Conservation (phyloP, 2,329 filamentous ascomycete species). For the Zasmidium cellare region DNA sequence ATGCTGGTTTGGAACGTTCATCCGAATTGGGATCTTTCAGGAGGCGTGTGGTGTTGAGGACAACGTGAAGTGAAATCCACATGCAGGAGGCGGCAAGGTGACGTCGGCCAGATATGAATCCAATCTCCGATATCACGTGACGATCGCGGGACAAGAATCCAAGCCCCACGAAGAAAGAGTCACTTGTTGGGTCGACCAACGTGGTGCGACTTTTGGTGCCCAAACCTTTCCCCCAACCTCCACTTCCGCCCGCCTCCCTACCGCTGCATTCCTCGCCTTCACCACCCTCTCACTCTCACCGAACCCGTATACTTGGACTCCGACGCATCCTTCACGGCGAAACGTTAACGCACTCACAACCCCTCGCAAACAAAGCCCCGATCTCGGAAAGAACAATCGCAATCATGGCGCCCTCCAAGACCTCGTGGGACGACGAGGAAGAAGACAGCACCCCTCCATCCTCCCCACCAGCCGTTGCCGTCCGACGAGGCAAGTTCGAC, state of each 20-base stretch:
- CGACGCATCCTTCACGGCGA: background rate
- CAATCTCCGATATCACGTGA: too few relatives aligned
- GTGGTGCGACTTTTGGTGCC: background rate
- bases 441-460: constrained; percentile 48
- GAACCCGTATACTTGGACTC: background rate
- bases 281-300: background rate
- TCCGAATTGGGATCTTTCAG: too few relatives aligned
- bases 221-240: background rate
- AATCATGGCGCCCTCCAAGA: constrained; percentile 37
- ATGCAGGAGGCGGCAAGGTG: too few relatives aligned
- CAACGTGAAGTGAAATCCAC: too few relatives aligned
- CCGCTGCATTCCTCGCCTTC: background rate
- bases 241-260: background rate
- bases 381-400: constrained; percentile 24
- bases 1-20: too few relatives aligned
- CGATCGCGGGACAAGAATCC: too few relatives aligned
- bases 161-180: background rate
- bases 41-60: too few relatives aligned
- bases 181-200: background rate
- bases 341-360: background rate
- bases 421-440: constrained; percentile 53
- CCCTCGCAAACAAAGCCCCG: constrained; percentile 6
- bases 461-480: constrained; percentile 43
- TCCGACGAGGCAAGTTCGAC: constrained; percentile 71
- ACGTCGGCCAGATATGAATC: too few relatives aligned